phyloP scores from a whole-genome alignment of 805 yeast species.

The Kuraishia ogatae region DNA sequence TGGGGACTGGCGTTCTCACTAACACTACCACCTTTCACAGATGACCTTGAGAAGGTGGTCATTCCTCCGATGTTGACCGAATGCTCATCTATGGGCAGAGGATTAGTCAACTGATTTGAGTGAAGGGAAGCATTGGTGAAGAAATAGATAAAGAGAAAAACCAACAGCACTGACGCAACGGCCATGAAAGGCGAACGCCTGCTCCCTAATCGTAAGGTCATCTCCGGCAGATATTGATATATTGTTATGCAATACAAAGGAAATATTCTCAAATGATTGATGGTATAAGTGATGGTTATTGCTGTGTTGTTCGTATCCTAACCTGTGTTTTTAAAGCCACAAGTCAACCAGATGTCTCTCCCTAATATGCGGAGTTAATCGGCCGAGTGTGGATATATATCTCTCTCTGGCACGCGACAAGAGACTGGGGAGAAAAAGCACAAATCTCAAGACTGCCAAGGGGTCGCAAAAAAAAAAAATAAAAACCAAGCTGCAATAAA shows the following conservation, averaged over 20 bases:
- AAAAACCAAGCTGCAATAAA: no score
- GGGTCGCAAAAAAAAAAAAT: no score
- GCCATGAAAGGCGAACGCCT: conserved; percentile 11
- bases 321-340: no score
- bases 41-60: not conserved
- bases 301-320: no score
- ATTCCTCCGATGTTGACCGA: not conserved
- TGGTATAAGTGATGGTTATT: no score
- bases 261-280: no score
- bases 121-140: conserved; percentile 11
- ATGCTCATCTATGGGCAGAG: conserved; percentile 11
- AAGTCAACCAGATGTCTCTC: not conserved
- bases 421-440: not conserved
- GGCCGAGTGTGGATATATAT: not conserved
- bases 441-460: not conserved
- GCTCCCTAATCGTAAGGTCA: not conserved
- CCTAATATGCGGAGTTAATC: not conserved
- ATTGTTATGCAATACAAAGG: no score
- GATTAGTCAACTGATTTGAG: conserved; percentile 12
- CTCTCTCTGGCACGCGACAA: not conserved
- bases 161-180: conserved; percentile 10
- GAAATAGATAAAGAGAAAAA: conserved; percentile 11
- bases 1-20: not conserved
- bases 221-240: not conserved
- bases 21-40: not conserved